Conservation (phyloP, 2,329 filamentous ascomycete genomes). For the Sporothrix pseudoabietina region DNA sequence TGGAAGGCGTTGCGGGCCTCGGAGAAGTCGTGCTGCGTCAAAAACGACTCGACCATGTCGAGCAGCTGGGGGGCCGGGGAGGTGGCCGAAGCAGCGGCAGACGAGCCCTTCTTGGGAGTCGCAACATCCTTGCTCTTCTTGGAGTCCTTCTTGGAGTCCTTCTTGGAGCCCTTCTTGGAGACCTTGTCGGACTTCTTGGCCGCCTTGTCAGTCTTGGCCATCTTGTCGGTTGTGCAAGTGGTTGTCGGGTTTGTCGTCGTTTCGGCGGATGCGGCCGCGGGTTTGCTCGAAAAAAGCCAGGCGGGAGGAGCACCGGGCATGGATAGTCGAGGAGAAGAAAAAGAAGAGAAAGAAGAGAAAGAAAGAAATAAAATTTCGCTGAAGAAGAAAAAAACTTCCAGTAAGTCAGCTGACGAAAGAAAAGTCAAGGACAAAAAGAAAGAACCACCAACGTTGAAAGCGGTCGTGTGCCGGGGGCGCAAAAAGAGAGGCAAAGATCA, state of each 20-base stretch:
- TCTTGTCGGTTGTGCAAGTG: background rate
- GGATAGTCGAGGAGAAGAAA: background rate
- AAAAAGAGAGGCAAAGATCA: background rate
- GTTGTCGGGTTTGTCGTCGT: background rate
- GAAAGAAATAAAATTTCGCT: slow-evolving; percentile 1
- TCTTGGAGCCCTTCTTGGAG: slow-evolving; percentile 31
- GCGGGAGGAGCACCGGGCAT: slow-evolving; percentile 29
- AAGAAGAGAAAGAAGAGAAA: background rate
- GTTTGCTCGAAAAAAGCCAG: slow-evolving; percentile 35
- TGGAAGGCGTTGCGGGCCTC: slow-evolving; percentile 63
- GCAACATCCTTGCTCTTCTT: slow-evolving; percentile 31
- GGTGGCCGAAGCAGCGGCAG: slow-evolving; percentile 30
- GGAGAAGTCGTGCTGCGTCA: slow-evolving; percentile 66
- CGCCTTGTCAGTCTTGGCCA: slow-evolving; percentile 32
- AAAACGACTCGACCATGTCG: slow-evolving; percentile 66
- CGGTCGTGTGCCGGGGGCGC: slow-evolving; percentile 1
- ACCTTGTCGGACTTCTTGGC: slow-evolving; percentile 34
- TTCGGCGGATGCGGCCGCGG: slow-evolving; percentile 11
- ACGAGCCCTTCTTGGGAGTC: slow-evolving; percentile 31
- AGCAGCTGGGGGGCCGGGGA: slow-evolving; percentile 62
- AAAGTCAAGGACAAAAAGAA: background rate
- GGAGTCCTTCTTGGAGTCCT: slow-evolving; percentile 10
- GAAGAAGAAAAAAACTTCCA: background rate
- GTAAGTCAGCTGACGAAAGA: background rate
- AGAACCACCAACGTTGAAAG: background rate